These are phyloP conservation scores for Fermentozyma sake DNA, from an alignment of 1,139 yeast genomes.

Conservation along the genomic window DNA sequence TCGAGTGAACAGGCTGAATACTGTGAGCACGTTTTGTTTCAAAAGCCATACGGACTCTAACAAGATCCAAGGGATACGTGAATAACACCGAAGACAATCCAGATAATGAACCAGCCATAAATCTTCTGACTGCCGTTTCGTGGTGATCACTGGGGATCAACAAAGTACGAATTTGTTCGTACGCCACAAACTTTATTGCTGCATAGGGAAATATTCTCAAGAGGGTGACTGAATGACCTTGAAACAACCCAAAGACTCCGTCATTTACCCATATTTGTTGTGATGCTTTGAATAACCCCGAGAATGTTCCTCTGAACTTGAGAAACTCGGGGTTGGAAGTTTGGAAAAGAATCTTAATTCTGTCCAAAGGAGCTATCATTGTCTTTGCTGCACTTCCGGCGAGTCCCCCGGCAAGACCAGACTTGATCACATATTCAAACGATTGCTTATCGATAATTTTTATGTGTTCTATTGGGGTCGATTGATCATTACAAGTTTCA, in stretches of 20 bases:
- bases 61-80: conserved; percentile 88
- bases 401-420: conserved; percentile 92
- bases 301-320: conserved; percentile 73
- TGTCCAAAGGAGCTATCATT: conserved; percentile 88
- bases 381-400: conserved; percentile 97
- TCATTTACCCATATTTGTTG: conserved; percentile 59
- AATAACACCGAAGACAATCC: conserved; percentile 83
- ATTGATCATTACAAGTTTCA: conserved; percentile 21
- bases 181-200: conserved; percentile 94
- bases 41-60: conserved; percentile 89
- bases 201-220: conserved; percentile 94
- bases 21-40: conserved; percentile 45
- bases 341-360: conserved; percentile 91
- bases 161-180: conserved; percentile 82
- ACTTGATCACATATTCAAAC: conserved; percentile 69
- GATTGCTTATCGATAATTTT: conserved; percentile 59
- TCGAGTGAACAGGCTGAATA: conserved; percentile 1
- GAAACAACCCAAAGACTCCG: conserved; percentile 82
- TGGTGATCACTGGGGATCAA: conserved; percentile 69
- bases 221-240: conserved; percentile 93
- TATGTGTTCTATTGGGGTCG: conserved; percentile 18
- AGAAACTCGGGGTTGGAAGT: conserved; percentile 88
- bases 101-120: conserved; percentile 85
- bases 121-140: conserved; percentile 78
- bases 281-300: conserved; percentile 74